phyloP scores from a whole-genome alignment of 164 flowering plant species.

The Protea cynaroides region DNA sequence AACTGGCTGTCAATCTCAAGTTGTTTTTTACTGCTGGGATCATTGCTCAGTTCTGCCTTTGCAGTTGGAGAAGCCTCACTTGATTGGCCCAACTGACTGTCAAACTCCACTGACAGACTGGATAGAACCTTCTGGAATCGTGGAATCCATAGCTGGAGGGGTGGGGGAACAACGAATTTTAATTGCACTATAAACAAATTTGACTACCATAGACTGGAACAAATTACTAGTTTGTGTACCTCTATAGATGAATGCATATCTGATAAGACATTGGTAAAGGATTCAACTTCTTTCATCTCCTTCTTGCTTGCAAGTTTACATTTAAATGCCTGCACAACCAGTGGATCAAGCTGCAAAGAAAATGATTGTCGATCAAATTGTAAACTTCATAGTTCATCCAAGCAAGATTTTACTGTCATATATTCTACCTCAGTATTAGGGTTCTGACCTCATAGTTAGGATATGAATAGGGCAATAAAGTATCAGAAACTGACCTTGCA shows the following conservation, averaged over 20 bases:
- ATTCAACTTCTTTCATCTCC: constrained; percentile 55
- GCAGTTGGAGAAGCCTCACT: constrained; percentile 14
- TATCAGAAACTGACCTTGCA: too few species aligned
- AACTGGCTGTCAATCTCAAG: constrained; percentile 27
- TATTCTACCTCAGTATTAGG: too few species aligned
- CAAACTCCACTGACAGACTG: constrained; percentile 18
- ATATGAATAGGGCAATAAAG: too few species aligned
- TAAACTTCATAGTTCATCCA: too few species aligned
- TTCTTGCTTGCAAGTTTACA: constrained; percentile 27
- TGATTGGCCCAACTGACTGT: constrained; percentile 18
- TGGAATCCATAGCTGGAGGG: constrained; percentile 69
- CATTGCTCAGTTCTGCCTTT: constrained; percentile 19
- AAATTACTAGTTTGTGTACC: constrained; percentile 31
- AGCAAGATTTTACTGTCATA: too few species aligned
- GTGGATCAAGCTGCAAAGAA: constrained; percentile 73
- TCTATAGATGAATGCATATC: constrained; percentile 58
- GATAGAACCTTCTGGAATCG: constrained; percentile 52
- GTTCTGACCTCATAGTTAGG: too few species aligned
- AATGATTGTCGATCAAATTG: neutral
- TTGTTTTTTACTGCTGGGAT: constrained; percentile 32
- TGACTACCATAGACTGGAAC: neutral
- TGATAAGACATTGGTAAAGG: constrained; percentile 54
- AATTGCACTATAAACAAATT: neutral
- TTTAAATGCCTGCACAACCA: constrained; percentile 63
- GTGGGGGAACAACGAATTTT: constrained; percentile 5